Evolutionary conservation across 2,329 filamentous ascomycete species (phyloP).

Genomic region (Hirsutella rhossiliensis): DNA sequence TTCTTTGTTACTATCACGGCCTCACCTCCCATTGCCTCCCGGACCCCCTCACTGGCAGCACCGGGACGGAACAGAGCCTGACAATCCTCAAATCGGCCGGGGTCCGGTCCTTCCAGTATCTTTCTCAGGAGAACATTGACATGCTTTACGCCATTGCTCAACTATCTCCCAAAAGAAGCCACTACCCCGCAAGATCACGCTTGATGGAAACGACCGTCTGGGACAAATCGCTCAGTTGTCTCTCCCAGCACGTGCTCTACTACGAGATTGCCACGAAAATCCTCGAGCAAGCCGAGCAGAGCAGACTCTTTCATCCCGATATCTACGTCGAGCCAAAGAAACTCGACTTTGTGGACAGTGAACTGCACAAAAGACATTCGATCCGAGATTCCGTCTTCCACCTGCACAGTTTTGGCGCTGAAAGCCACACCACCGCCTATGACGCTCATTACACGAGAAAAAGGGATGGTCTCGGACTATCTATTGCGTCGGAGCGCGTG

Average conservation of each 20-base stretch:
- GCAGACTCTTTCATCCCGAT: neutral
- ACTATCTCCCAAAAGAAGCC: neutral
- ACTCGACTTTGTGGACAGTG: neutral
- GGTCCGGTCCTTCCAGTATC: neutral
- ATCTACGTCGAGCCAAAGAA: neutral
- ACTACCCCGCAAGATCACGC: neutral
- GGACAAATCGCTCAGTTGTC: neutral
- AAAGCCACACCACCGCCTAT: neutral
- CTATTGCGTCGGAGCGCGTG: no score
- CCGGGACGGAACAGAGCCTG: neutral
- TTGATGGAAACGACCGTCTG: neutral
- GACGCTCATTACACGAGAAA: neutral
- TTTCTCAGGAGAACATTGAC: neutral
- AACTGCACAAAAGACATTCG: neutral
- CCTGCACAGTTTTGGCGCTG: neutral
- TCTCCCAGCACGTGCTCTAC: neutral
- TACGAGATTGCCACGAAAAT: neutral
- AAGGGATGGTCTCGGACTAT: neutral
- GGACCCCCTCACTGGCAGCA: neutral
- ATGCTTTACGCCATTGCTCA: neutral
- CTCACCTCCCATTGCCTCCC: neutral
- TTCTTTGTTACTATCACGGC: neutral
- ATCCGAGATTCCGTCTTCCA: neutral
- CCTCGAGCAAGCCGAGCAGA: neutral
- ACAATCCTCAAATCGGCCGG: neutral